phyloP scores from a whole-genome alignment of 257 asterid species.

The Gentiana macrophylla region DNA sequence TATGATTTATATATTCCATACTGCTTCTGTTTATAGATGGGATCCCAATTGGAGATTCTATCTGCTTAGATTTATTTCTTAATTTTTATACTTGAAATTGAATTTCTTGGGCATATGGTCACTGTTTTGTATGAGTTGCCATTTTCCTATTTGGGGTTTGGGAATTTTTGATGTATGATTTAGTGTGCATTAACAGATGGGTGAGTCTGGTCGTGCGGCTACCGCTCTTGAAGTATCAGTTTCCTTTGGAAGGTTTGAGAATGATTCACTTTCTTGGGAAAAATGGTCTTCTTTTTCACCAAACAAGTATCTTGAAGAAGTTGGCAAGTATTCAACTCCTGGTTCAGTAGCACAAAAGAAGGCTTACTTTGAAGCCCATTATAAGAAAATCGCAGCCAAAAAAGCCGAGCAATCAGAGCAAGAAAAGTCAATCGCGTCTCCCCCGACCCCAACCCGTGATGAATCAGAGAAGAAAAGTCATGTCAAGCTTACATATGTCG shows the following conservation, averaged over 20 bases:
- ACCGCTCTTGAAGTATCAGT: slow-evolving; percentile 68
- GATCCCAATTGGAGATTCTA: background rate
- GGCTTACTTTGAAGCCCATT: slow-evolving; percentile 95
- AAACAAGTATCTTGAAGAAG: slow-evolving; percentile 90
- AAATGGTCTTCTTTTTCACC: slow-evolving; percentile 92
- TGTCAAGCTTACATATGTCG: slow-evolving; percentile 11
- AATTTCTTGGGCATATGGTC: slow-evolving; percentile 5
- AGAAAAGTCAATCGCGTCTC: slow-evolving; percentile 29
- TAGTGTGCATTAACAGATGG: slow-evolving; percentile 54
- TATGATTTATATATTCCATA: no score
- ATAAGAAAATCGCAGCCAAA: slow-evolving; percentile 75
- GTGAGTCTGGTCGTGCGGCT: slow-evolving; percentile 38
- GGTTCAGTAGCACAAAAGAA: slow-evolving; percentile 93
- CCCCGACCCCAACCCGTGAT: slow-evolving; percentile 9
- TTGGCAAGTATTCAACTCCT: slow-evolving; percentile 71
- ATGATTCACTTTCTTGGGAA: slow-evolving; percentile 87
- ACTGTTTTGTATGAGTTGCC: slow-evolving; percentile 13
- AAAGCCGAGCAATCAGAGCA: slow-evolving; percentile 64
- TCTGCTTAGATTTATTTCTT: background rate
- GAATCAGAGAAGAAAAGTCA: slow-evolving; percentile 19
- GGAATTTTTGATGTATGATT: slow-evolving; percentile 7
- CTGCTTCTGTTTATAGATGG: no score
- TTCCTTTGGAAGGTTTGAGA: slow-evolving; percentile 85
- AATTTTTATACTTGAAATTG: slow-evolving; percentile 7
- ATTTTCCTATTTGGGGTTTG: slow-evolving; percentile 1